Conservation (phyloP, 441 rosid genomes). For the Theobroma grandiflorum region DNA sequence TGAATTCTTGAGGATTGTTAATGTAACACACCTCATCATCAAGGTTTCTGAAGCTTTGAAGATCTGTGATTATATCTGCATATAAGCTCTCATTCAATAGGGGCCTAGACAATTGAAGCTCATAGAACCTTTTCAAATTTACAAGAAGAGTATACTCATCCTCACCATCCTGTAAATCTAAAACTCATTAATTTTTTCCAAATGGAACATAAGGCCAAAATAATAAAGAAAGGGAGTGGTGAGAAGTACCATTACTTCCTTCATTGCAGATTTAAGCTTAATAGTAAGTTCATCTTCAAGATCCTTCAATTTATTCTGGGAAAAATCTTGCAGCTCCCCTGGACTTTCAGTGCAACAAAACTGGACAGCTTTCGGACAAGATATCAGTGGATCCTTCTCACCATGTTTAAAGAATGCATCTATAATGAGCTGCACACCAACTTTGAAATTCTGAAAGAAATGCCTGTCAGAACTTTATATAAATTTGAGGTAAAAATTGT, state of each 20-base stretch:
- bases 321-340: slow-evolving; percentile 95
- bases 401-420: slow-evolving; percentile 90
- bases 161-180: slow-evolving; percentile 74
- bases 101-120: slow-evolving; percentile 82
- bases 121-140: slow-evolving; percentile 89
- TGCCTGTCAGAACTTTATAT: slow-evolving; percentile 30
- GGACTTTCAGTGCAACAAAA: slow-evolving; percentile 79
- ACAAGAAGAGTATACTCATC: slow-evolving; percentile 95
- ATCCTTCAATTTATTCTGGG: slow-evolving; percentile 74
- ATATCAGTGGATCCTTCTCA: slow-evolving; percentile 84
- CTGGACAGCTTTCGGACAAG: slow-evolving; percentile 84
- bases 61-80: slow-evolving; percentile 66
- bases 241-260: slow-evolving; percentile 66
- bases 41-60: slow-evolving; percentile 64
- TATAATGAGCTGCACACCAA: slow-evolving; percentile 72
- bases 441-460: slow-evolving; percentile 75
- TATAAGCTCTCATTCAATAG: slow-evolving; percentile 69
- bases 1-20: slow-evolving; percentile 13
- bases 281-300: slow-evolving; percentile 88
- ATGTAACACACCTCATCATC: slow-evolving; percentile 70
- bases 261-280: slow-evolving; percentile 79
- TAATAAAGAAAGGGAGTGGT: slow-evolving; percentile 21
- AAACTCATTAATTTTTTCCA: slow-evolving; percentile 35
- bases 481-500: slow-evolving; percentile 28
- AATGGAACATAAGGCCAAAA: slow-evolving; percentile 18